Base-by-base conservation (phyloP, 352 stramenopile genomes). In the Blastocystis sp. region DNA sequence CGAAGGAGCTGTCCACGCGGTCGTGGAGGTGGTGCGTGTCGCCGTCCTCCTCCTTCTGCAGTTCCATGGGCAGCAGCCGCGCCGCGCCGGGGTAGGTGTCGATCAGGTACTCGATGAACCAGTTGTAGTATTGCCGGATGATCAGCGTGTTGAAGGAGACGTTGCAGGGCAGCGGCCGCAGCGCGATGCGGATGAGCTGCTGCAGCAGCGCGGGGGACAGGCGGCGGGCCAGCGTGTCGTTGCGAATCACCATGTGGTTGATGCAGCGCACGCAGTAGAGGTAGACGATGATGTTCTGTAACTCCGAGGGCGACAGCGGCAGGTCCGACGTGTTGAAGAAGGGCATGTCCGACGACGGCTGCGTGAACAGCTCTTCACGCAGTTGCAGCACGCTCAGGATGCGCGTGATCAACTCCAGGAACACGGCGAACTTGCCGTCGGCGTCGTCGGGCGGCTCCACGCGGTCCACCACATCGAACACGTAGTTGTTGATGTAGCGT, bases 91-190 rank as follows among this genome's bases (percentile, higher is more conserved):
- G 78, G 56, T 88, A 88, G 7, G 78, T 88, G 60, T 88, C 78
- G 2, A 88, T 67, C 10, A 88, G 67, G 19, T 60, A 61, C 60
- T 88, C 78, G 2, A 61, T 61, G 14, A 88, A 52, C 40, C 78
- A 61, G 60, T 88, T 88, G 61, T 78, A 88, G 28, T 61, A 88
- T 11, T 79, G 76, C 10, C 78, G 78, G 7, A 88, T 78, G 67
- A 88, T 78, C 34, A 67, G 61, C 23, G 78, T 88, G 4, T 52
- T 61, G 23, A 88, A 88, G 21, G 76, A 78, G 23, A 60, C 78
- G 14, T 79, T 76, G 7, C 61, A 60, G 11, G 78, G 78, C 21
- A 61, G 59, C 11, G 78, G 78, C 45, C 78, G 62, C n/a, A 88
- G 67, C 7, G 64, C 67, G 11, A 88, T 45, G 9, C 43, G 14